Conservation (phyloP, 495 filamentous ascomycete genomes). For the Neurospora sp. region DNA sequence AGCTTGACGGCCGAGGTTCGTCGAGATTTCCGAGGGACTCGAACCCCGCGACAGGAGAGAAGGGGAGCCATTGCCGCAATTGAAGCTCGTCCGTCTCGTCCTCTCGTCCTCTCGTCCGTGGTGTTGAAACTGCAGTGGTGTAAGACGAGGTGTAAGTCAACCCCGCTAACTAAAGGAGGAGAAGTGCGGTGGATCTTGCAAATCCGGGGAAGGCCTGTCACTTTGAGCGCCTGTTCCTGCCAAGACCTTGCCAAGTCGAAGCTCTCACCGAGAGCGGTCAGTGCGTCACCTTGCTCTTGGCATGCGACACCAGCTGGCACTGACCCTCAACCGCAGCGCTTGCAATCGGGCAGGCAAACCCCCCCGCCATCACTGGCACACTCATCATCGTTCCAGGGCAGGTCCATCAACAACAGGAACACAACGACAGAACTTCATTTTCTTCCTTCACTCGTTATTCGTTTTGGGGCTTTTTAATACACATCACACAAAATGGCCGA, state of each 20-base stretch:
- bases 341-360: not conserved
- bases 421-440: not conserved
- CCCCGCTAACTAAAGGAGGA: not conserved
- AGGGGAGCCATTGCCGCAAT: not conserved
- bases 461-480: not conserved
- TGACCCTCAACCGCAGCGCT: not conserved
- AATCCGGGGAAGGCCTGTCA: not conserved
- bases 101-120: no score
- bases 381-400: not conserved
- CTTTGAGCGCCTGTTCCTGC: not conserved
- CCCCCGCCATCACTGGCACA: not conserved
- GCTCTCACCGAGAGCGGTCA: not conserved
- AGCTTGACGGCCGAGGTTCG: not conserved
- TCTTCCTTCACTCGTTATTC: not conserved
- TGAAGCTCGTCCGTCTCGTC: not conserved
- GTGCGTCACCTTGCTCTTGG: not conserved
- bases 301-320: not conserved
- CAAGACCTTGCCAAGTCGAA: not conserved
- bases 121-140: not conserved
- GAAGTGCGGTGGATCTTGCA: not conserved
- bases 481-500: slow-evolving; percentile 51
- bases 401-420: not conserved
- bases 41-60: not conserved
- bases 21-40: not conserved
- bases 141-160: not conserved